Base-by-base conservation (phyloP, 2,329 filamentous ascomycete genomes). In the Davidsoniella neocaledoniae region DNA sequence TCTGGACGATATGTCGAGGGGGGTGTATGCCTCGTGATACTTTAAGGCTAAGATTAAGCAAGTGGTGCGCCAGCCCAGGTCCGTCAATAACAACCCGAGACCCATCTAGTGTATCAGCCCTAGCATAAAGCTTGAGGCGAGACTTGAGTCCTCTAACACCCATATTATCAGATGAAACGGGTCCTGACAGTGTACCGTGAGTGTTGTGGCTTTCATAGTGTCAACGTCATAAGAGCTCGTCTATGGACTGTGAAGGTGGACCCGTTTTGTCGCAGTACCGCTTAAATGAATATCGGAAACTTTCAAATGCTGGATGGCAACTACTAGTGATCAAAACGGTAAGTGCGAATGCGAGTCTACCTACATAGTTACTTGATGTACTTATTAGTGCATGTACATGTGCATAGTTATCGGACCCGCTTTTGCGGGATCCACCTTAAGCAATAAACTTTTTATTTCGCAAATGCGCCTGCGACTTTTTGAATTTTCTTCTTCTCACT, bases 31-130 rank as follows among this genome's bases (percentile, higher is more conserved):
- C 29, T 33, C 29, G 29, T 33, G 29, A 33, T 12, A 4, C 12
- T 12, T 33, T 33, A 0, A 33, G 29, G 29, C 6, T 33, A 17
- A 45, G 29, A 8, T 45, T 26, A 39, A 48, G 46, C n/a, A 52
- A 17, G 17, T 52, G 74, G 60, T 90, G 83, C 1, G 86, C 83
- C 23, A 94, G 66, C 2, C 78, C 80, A 4, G 87, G 86, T 0
- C 86, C 87, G 60, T 94, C 87, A 50, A 94, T 76, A 42, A 76
- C 70, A 17, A 73, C 63, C 5, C 58, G 57, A 38, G 68, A 59
- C 23, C 63, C 61, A 38, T 61, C 56, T 2, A 83, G 62, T 9
- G 60, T 56, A 6, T 60, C 61, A 16, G 63, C 58, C 25, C 64
- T 61, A 1, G 72, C 70, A 59, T 73, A 78, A 0, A 71, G 71